Conservation (phyloP, 73 alveolate species). For the Paramecium caudatum region DNA sequence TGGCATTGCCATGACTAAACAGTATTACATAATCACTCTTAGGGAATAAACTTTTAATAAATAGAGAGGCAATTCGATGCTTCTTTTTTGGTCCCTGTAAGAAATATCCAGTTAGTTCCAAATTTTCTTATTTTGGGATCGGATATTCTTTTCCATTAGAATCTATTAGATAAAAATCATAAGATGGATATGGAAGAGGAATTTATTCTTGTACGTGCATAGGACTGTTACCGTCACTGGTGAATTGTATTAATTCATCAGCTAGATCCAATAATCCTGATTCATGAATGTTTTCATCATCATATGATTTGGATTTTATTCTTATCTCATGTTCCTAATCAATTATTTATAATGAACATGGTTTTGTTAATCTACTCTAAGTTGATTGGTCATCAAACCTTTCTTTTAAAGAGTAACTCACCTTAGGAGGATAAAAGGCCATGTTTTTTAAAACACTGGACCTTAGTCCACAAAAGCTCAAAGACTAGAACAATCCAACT, state of each 20-base stretch:
- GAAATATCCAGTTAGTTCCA: conserved; percentile 37
- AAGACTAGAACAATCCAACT: conserved; percentile 9
- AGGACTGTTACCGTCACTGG: conserved; percentile 51
- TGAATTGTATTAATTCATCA: background rate
- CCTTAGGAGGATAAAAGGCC: conserved; percentile 30
- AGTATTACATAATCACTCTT: conserved; percentile 71
- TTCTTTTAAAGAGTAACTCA: conserved; percentile 13
- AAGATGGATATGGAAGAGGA: background rate
- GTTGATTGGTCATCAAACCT: background rate
- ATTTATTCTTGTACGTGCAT: background rate
- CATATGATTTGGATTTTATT: conserved; percentile 46
- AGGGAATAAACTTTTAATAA: background rate
- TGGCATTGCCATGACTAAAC: conserved; percentile 81
- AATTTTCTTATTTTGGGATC: conserved; percentile 6
- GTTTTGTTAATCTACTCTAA: background rate
- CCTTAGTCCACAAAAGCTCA: conserved; percentile 50
- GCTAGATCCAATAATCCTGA: background rate
- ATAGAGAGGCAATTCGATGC: conserved; percentile 13
- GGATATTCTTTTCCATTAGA: background rate
- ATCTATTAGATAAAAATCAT: conserved; percentile 54
- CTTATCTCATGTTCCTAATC: background rate
- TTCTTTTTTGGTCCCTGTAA: background rate
- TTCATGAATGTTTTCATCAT: conserved; percentile 26
- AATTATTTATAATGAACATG: background rate
- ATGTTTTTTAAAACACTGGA: conserved; percentile 7